Evolutionary conservation across 106 monocot genomes (phyloP).

Genomic region (Xerophyta viscosa): DNA sequence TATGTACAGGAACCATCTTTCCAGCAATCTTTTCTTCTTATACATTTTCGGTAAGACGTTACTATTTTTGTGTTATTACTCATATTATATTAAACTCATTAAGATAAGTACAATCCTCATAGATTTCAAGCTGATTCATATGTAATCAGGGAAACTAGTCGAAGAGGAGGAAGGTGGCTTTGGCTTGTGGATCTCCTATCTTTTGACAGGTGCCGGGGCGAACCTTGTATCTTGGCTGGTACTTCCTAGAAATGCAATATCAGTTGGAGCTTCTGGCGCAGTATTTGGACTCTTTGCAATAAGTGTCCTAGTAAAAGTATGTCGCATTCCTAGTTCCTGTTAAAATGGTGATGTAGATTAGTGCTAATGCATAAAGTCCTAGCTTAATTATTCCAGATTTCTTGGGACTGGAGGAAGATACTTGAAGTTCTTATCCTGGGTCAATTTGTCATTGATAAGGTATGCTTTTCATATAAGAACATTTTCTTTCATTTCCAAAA

Average conservation of each 20-base stretch:
- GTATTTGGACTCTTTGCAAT: constrained; percentile 97
- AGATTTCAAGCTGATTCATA: not conserved
- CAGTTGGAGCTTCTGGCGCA: constrained; percentile 93
- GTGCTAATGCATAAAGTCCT: not conserved
- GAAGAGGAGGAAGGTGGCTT: constrained; percentile 98
- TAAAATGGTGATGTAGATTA: too few relatives aligned
- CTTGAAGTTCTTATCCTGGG: constrained; percentile 97
- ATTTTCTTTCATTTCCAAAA: too few relatives aligned
- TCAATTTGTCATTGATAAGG: constrained; percentile 97
- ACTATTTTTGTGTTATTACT: constrained; percentile 3
- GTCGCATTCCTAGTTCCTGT: too few relatives aligned
- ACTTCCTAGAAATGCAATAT: constrained; percentile 75
- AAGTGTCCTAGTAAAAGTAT: constrained; percentile 94
- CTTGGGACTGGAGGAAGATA: constrained; percentile 99
- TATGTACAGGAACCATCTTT: constrained; percentile 89
- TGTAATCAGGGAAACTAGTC: constrained; percentile 82
- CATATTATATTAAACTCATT: not conserved
- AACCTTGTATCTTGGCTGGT: constrained; percentile 93
- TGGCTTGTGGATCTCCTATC: constrained; percentile 94
- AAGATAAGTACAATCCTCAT: not conserved
- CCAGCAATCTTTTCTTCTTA: constrained; percentile 95
- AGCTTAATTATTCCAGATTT: constrained; percentile 46
- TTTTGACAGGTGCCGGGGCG: constrained; percentile 90
- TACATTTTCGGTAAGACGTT: constrained; percentile 88
- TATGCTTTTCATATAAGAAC: constrained; percentile 2